These are phyloP conservation scores for Dothidotthia symphoricarpi DNA, from an alignment of 2,329 filamentous ascomycete species.

Conservation along the genomic window DNA sequence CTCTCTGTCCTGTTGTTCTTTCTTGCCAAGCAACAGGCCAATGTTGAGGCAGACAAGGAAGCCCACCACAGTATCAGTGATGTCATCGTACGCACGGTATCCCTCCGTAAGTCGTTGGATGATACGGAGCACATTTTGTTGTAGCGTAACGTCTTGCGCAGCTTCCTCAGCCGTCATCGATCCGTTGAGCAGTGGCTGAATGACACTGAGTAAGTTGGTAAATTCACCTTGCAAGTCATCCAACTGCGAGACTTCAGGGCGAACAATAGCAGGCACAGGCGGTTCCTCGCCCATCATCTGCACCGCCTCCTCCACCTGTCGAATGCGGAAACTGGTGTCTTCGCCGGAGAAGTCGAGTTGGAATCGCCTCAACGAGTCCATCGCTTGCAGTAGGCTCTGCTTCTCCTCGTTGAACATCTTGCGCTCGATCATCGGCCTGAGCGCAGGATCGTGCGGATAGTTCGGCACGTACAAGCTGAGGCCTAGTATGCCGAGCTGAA, in stretches of 20 bases:
- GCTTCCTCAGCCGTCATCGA: constrained; percentile 26
- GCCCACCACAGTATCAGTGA: constrained; percentile 73
- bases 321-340: constrained; percentile 63
- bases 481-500: constrained; percentile 70
- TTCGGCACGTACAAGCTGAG: constrained; percentile 83
- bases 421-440: constrained; percentile 62
- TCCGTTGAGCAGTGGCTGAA: constrained; percentile 29
- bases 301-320: constrained; percentile 63
- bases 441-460: constrained; percentile 76
- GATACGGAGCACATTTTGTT: constrained; percentile 64
- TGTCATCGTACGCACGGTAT: constrained; percentile 80
- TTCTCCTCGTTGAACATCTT: constrained; percentile 58
- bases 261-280: constrained; percentile 64
- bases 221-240: constrained; percentile 78
- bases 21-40: constrained; percentile 61
- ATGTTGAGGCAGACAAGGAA: constrained; percentile 77
- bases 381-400: constrained; percentile 54
- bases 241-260: constrained; percentile 68
- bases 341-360: constrained; percentile 68
- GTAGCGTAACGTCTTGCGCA: constrained; percentile 39
- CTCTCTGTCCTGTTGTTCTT: constrained; percentile 16
- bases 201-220: constrained; percentile 61
- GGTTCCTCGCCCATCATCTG: constrained; percentile 65
- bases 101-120: constrained; percentile 65
- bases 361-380: constrained; percentile 63